A percentile compares a stretch with the other conserved stretches of the same genome.
Evolutionary conservation across 306 rosid genomes (phyloP).

Genomic region (Lagenaria siceraria): DNA sequence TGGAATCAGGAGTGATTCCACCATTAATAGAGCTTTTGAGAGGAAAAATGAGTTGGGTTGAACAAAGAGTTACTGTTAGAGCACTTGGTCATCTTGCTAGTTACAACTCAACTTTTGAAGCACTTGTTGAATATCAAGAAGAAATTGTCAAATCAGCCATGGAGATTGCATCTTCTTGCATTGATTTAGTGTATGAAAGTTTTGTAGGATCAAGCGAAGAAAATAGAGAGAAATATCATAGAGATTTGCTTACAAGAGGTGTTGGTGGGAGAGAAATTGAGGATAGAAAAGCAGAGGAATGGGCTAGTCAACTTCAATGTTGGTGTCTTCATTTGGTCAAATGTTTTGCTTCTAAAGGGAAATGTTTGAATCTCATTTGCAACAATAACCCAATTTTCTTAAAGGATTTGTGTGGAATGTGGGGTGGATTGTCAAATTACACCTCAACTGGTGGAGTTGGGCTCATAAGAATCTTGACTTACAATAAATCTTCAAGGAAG

Average conservation of each 20-base stretch:
- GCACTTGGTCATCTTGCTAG: constrained; percentile 79
- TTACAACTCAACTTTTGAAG: constrained; percentile 39
- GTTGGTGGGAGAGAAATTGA: constrained; percentile 58
- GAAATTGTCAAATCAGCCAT: constrained; percentile 37
- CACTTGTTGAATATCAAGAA: constrained; percentile 28
- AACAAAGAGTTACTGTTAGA: constrained; percentile 57
- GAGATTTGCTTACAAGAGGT: constrained; percentile 62
- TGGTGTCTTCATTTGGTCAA: constrained; percentile 63
- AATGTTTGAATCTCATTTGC: constrained; percentile 40
- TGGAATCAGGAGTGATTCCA: constrained; percentile 43
- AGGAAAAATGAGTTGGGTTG: constrained; percentile 65
- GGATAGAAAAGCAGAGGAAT: constrained; percentile 66
- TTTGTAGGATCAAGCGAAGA: constrained; percentile 24
- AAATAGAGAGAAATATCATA: constrained; percentile 36
- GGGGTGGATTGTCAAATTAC: constrained; percentile 70
- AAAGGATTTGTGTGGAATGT: constrained; percentile 38
- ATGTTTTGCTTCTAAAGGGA: constrained; percentile 65
- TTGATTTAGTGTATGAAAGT: constrained; percentile 31
- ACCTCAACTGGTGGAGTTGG: constrained; percentile 65
- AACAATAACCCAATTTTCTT: constrained; percentile 29
- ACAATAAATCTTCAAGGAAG: constrained; percentile 44
- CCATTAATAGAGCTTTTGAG: constrained; percentile 50
- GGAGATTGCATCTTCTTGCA: constrained; percentile 42
- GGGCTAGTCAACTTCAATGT: constrained; percentile 70
- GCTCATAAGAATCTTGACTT: constrained; percentile 51